phyloP scores from a whole-genome alignment of 2,329 filamentous ascomycete species.

The Pezicula radicicola region DNA sequence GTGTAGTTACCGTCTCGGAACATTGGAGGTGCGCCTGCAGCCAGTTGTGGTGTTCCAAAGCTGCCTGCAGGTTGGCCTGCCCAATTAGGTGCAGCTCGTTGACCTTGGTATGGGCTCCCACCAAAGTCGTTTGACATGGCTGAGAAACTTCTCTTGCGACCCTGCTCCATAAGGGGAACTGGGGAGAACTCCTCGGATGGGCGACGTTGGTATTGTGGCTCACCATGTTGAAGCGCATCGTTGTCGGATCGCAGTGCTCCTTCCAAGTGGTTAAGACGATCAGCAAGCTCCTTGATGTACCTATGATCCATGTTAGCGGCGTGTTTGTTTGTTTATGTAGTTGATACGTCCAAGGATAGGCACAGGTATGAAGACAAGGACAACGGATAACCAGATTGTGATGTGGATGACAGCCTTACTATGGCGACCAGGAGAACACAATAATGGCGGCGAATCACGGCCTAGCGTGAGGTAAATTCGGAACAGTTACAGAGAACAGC shows the following conservation, averaged over 20 bases:
- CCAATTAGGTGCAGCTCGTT: conserved; percentile 20
- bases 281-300: conserved; percentile 89
- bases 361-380: neutral
- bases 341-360: conserved; percentile 4
- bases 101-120: conserved; percentile 35
- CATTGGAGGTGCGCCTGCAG: conserved; percentile 9
- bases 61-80: conserved; percentile 13
- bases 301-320: conserved; percentile 35
- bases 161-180: conserved; percentile 38
- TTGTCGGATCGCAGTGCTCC: conserved; percentile 66
- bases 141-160: conserved; percentile 44
- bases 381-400: no score
- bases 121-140: conserved; percentile 42
- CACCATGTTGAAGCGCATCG: conserved; percentile 36
- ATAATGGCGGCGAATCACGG: no score
- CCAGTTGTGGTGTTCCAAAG: conserved; percentile 12
- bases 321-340: conserved; percentile 9
- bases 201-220: conserved; percentile 34
- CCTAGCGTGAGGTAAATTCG: no score
- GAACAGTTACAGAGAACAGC: neutral
- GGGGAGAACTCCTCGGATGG: conserved; percentile 51
- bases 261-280: conserved; percentile 79
- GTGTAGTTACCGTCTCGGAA: conserved; percentile 27
- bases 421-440: no score
- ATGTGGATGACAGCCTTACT: no score